Conservation (phyloP, 116 monocot species). For the Posidonia oceanica region DNA sequence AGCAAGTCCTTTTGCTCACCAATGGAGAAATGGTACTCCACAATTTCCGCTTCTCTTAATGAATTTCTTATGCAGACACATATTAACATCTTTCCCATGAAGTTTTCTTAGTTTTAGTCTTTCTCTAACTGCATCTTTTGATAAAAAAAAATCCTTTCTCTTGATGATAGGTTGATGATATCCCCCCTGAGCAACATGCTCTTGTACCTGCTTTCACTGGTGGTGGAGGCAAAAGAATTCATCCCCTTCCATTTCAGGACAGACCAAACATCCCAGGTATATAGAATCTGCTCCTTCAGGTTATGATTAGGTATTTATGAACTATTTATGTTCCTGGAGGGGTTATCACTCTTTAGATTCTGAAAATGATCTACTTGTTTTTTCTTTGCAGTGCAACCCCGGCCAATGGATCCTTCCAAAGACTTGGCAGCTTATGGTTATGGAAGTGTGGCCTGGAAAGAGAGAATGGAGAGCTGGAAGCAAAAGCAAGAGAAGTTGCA, state of each 20-base stretch:
- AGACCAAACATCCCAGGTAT: conserved; percentile 50
- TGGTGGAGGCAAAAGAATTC: conserved; percentile 87
- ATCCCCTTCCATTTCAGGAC: conserved; percentile 79
- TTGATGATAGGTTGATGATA: conserved; percentile 66
- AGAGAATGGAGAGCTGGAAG: conserved; percentile 90
- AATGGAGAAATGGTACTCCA: conserved; percentile 77
- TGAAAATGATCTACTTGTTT: neutral
- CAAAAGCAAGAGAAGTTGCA: conserved; percentile 82
- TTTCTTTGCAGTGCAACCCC: conserved; percentile 62
- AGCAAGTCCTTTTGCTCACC: conserved; percentile 73
- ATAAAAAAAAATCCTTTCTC: too few species aligned
- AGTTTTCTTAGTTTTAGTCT: too few species aligned
- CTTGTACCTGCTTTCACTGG: conserved; percentile 86
- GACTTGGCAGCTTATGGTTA: conserved; percentile 93
- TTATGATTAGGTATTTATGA: too few species aligned
- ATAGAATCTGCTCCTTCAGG: neutral
- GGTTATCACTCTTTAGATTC: neutral
- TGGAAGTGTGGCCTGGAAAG: conserved; percentile 95
- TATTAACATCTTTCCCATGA: too few species aligned
- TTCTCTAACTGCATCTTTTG: neutral
- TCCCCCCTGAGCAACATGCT: conserved; percentile 92
- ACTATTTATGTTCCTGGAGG: neutral
- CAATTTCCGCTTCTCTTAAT: neutral
- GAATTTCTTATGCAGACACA: too few species aligned
- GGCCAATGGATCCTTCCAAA: conserved; percentile 95